Base-by-base conservation (phyloP, 1,284 basidiomycete genomes). In the Irpex sp. region DNA sequence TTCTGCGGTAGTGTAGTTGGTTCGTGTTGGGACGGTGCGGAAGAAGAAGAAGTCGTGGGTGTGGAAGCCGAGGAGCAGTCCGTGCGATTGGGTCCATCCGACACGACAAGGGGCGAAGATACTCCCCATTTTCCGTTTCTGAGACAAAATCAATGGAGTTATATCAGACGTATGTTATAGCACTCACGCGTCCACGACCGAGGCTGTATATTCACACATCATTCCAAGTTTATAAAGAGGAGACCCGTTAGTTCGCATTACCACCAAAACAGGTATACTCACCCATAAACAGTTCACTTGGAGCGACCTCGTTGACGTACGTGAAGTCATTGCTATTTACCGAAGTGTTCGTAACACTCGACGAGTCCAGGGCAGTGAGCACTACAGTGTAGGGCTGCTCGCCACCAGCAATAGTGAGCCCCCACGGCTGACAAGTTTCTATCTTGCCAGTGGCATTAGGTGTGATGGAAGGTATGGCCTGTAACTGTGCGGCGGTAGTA, bases 391-490 rank as follows among this genome's bases (percentile, higher is more conserved):
- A 86, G 0, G 83, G 83, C 46, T 76, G 76, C 5, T 71, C 70
- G 1, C 83, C 83, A 5, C 82, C 82, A 4, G 69, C 74, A 43
- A 84, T 75, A 2, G 72, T 72, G 4, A 86, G 67, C 9, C 79
- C 78, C 79, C 82, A 80, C 8, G 76, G 77, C n/a, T 83, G 71
- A 66, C 83, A 85, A 4, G 82, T 81, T 21, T 71, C 65, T 5
- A 84, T 63, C 4, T 69, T 68, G 5, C 70, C 68, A 1, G 81
- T 79, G 49, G 80, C 70, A 68, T 84, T 84, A 6, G 81, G 70
- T 5, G 33, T 19, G 21, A 43, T 57, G 31, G 63, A 62, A 43
- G 76, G 69, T 9, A 55, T 31, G 5, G 53, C 9, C 9, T 19
- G 33, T 11, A 9, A 9, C 11, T 55, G 26, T 9, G 31, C 6